phyloP scores from a whole-genome alignment of 2,329 filamentous ascomycete species.

The Beauveria brongniartii region DNA sequence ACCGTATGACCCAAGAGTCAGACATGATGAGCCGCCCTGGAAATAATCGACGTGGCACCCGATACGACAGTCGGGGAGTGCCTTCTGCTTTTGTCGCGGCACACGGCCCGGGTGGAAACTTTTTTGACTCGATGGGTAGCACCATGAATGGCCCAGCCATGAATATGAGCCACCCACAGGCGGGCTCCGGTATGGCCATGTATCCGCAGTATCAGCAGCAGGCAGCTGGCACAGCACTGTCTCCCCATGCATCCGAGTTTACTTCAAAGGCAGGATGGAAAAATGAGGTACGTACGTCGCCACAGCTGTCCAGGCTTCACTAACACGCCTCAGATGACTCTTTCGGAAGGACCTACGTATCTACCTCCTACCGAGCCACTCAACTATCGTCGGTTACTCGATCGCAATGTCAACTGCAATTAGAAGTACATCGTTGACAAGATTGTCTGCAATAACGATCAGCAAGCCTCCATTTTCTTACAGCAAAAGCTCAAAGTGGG shows the following conservation, averaged over 20 bases:
- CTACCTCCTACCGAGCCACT: constrained; percentile 82
- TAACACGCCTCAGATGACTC: constrained; percentile 31
- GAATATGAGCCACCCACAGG: constrained; percentile 26
- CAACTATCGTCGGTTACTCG: constrained; percentile 90
- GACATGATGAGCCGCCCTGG: constrained; percentile 38
- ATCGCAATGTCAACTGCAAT: constrained; percentile 94
- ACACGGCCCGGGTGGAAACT: constrained; percentile 27
- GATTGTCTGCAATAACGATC: constrained; percentile 98
- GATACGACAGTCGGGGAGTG: constrained; percentile 38
- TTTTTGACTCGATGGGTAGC: constrained; percentile 29
- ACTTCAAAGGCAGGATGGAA: constrained; percentile 51
- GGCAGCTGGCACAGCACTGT: constrained; percentile 57
- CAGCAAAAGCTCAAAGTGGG: constrained; percentile 98
- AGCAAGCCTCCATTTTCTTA: constrained; percentile 96
- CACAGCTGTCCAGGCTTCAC: not conserved
- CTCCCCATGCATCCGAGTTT: constrained; percentile 68
- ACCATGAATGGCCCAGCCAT: constrained; percentile 27
- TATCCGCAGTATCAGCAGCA: constrained; percentile 46
- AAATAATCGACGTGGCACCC: constrained; percentile 35
- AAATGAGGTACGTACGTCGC: constrained; percentile 35
- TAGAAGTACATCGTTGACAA: constrained; percentile 99
- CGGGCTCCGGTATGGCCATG: constrained; percentile 32
- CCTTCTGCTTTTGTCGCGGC: constrained; percentile 24
- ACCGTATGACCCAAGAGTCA: constrained; percentile 40
- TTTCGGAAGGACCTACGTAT: constrained; percentile 63